These are phyloP conservation scores for Geranomyces michiganensis DNA, from an alignment of 192 early-diverging fungal species.

Conservation along the genomic window DNA sequence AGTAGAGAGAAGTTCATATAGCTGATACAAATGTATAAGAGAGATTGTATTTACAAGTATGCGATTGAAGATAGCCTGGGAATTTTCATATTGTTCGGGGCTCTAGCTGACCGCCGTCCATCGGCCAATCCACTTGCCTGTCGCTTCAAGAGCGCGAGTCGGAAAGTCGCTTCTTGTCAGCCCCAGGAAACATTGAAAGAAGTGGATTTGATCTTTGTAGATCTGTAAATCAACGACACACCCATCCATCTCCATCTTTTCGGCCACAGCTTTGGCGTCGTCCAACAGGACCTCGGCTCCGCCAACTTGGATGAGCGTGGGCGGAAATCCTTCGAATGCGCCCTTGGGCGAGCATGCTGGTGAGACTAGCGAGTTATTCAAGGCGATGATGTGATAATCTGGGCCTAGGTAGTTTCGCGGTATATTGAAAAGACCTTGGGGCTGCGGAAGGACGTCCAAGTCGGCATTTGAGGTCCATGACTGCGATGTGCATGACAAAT, in stretches of 20 bases:
- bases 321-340: not conserved
- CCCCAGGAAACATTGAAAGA: not conserved
- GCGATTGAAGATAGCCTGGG: too few species aligned
- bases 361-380: not conserved
- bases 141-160: not conserved
- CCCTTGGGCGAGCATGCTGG: not conserved
- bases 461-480: not conserved
- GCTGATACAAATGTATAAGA: too few species aligned
- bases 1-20: too few species aligned
- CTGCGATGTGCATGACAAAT: not conserved
- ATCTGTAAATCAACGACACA: not conserved
- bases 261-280: not conserved
- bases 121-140: not conserved
- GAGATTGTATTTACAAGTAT: too few species aligned
- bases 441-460: not conserved
- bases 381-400: not conserved
- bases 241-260: slow-evolving; percentile 4
- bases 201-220: not conserved
- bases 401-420: not conserved
- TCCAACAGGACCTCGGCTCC: not conserved
- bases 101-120: not conserved
- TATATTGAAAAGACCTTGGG: not conserved
- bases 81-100: too few species aligned
- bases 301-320: not conserved
- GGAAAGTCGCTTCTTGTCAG: not conserved